Base-by-base conservation (phyloP, 257 asterid genomes). In the Gentiana dahurica region DNA sequence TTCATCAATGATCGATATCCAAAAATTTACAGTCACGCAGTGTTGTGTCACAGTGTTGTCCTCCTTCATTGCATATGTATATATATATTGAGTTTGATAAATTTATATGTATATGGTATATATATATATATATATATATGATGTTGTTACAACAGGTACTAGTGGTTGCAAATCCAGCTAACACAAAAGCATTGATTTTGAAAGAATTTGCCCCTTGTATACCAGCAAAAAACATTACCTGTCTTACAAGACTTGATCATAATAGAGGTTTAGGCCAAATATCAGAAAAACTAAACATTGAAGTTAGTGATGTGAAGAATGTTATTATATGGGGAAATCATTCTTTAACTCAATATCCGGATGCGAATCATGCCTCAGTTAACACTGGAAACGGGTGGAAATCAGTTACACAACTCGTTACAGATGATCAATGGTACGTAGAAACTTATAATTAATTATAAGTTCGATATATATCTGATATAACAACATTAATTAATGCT, bases 251-350 rank as follows among this genome's bases (percentile, higher is more conserved):
- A 65, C 90, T 88, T 5, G 95, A 88, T 65, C 96, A 85, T 55
- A 88, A 88, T 70, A 74, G 96, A 36, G 95, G 85, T 47, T 37
- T 80, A n/a, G 86, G 76, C 11, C 90, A 78, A 52, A 70, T 85
- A 34, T 77, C 96, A 0, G 88, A 85, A 55, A 79, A 36, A 67
- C 73, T 89, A 11, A 59, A 85, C n/a, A 77, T 83, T 11, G 71
- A 75, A 12, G 94, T 78, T 3, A 67, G 78, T 11, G 84, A 89
- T 34, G 81, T 85, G 13, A 83, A 79, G 75, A 89, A 89, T 51
- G 79, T 83, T n/a, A 76, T 81, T 71, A 72, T 89, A 32, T 89
- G 97, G 97, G 95, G 97, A 10, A 89, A 89, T 57, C 97, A 85
- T 64, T 85, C 97, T 33, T 89, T 95, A 8, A 81, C 94, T 43